Percentiles rank a stretch among this genome's conserved stretches.
Conservation (phyloP, 2,329 filamentous ascomycete species). For the Fusarium sp. region DNA sequence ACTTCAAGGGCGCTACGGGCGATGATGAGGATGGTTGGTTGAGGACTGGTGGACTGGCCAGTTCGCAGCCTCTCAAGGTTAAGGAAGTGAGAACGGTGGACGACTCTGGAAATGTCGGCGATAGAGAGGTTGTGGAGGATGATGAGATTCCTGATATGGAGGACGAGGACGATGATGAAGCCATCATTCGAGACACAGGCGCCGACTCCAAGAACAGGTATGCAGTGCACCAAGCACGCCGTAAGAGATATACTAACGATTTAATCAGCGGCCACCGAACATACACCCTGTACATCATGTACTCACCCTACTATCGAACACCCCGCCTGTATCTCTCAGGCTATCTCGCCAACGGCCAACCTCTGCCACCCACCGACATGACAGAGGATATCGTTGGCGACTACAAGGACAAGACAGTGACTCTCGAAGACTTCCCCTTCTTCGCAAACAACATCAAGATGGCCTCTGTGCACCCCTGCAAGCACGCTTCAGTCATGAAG, state of each 20-base stretch:
- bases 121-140: conserved; percentile 76
- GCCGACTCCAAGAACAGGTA: conserved; percentile 63
- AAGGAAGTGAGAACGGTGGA: conserved; percentile 89
- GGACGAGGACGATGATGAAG: conserved; percentile 96
- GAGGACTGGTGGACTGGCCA: conserved; percentile 83
- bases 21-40: conserved; percentile 90
- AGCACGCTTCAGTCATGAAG: conserved; percentile 98
- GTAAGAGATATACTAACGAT: neutral
- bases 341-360: conserved; percentile 83
- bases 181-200: conserved; percentile 86
- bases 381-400: conserved; percentile 97
- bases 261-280: conserved; percentile 80
- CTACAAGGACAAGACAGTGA: conserved; percentile 99
- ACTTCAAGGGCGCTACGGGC: conserved; percentile 62
- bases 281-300: conserved; percentile 99
- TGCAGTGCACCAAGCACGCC: conserved; percentile 15
- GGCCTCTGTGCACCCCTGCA: conserved; percentile 96
- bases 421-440: conserved; percentile 96
- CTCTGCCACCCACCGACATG: conserved; percentile 86
- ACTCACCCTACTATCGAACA: conserved; percentile 95
- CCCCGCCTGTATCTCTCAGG: conserved; percentile 95
- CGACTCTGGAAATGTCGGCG: conserved; percentile 87
- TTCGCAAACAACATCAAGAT: conserved; percentile 94
- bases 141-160: conserved; percentile 98
- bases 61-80: conserved; percentile 80